Base-by-base conservation (phyloP, 2,329 filamentous ascomycete genomes). In the Macrophomina phaseolina region DNA sequence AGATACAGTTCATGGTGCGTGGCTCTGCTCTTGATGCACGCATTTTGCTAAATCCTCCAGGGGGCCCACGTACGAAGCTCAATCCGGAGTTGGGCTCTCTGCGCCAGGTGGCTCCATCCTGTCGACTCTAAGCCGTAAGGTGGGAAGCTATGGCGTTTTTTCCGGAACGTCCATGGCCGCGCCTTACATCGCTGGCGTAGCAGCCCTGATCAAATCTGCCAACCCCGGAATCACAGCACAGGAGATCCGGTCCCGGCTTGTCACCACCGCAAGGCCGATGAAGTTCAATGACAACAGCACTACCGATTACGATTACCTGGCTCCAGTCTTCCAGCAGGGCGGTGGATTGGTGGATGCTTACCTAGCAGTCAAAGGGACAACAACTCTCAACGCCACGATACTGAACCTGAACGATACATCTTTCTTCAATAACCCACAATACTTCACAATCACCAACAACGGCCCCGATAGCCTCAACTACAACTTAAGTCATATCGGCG, bases 401-500 rank as follows among this genome's bases (percentile, higher is more conserved):
- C 36, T 60, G 38, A 30, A 23, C 7, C 30, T 60, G 32, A 60
- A 60, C 23, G 55, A 60, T 38, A 60, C 38, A 1, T 36, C 38
- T 9, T 60, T 60, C 55, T 45, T 23, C 3, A 23, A 16, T 11
- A 30, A 18, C 6, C 18, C 36, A 4, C 38, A 45, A 18, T 2
- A 28, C 28, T 60, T 60, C 18, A 60, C 55, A n/a, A 46, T 60
- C 38, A 45, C 38, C 36, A 60, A 60, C 55, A 18, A 12, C 18
- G 55, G 38, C 55, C 23, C 36, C 18, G 16, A 8, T 5, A 5
- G n/a, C 3, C 42, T 30, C 18, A 23, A 5, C n/a, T 60, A 60
- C 55, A 23, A 30, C 18, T 38, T 60, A 8, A 45, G 38, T 5
- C 55, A 60, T 38, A 32, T 45, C 18, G 55, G 55, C 38, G 55